Evolutionary conservation across 371 early-diverging fungal genomes (phyloP).

Genomic region (Polyrhizophydium stewartii): DNA sequence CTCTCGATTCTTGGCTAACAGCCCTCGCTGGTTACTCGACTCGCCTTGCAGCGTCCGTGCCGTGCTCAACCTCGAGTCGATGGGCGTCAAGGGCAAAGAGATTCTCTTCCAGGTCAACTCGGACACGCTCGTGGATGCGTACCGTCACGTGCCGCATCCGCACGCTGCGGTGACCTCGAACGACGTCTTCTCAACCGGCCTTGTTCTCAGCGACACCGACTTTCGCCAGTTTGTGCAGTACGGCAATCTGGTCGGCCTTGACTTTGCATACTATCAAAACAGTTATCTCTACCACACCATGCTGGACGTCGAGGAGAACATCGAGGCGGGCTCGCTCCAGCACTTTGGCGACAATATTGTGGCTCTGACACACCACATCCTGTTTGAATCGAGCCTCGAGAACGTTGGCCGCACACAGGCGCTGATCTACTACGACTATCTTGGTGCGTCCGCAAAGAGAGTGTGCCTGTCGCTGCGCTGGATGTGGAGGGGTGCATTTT

Average conservation of each 20-base stretch:
- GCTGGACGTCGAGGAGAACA: conserved; percentile 53
- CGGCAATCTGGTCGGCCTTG: conserved; percentile 50
- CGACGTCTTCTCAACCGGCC: conserved; percentile 70
- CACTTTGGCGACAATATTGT: conserved; percentile 67
- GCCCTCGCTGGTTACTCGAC: background rate
- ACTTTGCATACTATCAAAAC: conserved; percentile 72
- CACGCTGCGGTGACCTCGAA: conserved; percentile 72
- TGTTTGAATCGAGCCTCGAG: conserved; percentile 44
- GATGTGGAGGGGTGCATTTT: background rate
- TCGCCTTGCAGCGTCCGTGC: conserved; percentile 43
- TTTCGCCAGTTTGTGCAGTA: conserved; percentile 71
- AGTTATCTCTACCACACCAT: conserved; percentile 71
- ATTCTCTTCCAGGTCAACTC: conserved; percentile 76
- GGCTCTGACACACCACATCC: conserved; percentile 54
- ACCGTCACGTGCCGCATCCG: conserved; percentile 61
- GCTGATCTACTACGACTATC: conserved; percentile 62
- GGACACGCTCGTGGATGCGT: conserved; percentile 65
- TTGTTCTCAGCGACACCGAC: conserved; percentile 72
- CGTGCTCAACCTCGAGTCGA: conserved; percentile 71
- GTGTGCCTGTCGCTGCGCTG: background rate
- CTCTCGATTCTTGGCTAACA: conserved; percentile 2
- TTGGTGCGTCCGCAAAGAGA: conserved; percentile 34
- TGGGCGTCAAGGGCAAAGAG: conserved; percentile 66
- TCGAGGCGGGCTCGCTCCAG: conserved; percentile 64
- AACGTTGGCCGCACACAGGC: conserved; percentile 48